These are phyloP conservation scores for Arabis alpina DNA, from an alignment of 345 rosid genomes.

Conservation along the genomic window DNA sequence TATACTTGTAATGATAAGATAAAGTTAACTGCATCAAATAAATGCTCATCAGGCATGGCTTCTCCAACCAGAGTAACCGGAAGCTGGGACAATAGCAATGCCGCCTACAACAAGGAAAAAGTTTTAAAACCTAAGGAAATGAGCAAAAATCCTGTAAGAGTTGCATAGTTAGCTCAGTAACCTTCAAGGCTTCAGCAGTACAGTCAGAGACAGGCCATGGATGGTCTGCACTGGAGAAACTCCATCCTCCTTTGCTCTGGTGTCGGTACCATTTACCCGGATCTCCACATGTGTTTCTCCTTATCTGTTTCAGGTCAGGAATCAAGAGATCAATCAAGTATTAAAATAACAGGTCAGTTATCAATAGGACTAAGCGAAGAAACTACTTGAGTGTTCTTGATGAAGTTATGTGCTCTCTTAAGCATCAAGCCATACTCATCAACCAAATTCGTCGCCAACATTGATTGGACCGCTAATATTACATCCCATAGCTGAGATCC, in stretches of 20 bases:
- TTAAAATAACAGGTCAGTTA: neutral
- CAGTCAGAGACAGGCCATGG: conserved; percentile 77
- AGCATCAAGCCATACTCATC: conserved; percentile 56
- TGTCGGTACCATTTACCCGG: conserved; percentile 57
- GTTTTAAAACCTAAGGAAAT: neutral
- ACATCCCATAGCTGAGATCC: conserved; percentile 82
- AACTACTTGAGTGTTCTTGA: conserved; percentile 59
- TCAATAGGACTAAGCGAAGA: neutral
- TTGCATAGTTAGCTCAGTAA: neutral
- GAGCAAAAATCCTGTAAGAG: neutral
- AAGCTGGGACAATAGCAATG: conserved; percentile 53
- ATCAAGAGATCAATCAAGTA: neutral
- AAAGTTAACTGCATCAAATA: conserved; percentile 60
- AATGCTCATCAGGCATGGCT: conserved; percentile 42
- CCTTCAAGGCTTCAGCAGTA: conserved; percentile 70
- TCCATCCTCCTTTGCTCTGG: conserved; percentile 70
- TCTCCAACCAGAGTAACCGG: conserved; percentile 53
- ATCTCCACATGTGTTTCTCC: conserved; percentile 41
- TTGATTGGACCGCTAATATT: conserved; percentile 61
- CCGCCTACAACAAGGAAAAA: conserved; percentile 46
- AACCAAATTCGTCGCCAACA: conserved; percentile 52
- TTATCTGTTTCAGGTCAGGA: conserved; percentile 40
- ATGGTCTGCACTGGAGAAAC: conserved; percentile 69
- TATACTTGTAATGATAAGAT: conserved; percentile 67
- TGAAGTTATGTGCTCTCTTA: conserved; percentile 61